Percentiles rank a stretch among this genome's conserved stretches.
Evolutionary conservation across 2,329 filamentous ascomycete species (phyloP).

Genomic region (Colletotrichum gloeosporioides): DNA sequence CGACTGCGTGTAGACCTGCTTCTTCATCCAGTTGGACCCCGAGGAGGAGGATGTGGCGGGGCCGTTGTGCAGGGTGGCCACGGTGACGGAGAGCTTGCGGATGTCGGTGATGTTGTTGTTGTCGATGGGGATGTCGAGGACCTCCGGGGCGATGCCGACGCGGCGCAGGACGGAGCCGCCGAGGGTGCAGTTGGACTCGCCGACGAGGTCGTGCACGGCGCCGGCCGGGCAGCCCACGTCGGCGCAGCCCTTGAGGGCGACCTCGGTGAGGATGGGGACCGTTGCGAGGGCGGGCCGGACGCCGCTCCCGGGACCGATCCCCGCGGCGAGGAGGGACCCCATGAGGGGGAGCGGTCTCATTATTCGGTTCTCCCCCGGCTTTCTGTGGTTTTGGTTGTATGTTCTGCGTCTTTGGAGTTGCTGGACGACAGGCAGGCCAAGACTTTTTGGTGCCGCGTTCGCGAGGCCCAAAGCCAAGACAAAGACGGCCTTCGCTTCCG

Average conservation of each 20-base stretch:
- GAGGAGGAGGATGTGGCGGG: neutral
- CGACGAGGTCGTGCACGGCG: constrained; percentile 8
- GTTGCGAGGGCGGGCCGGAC: constrained; percentile 13
- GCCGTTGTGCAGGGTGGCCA: neutral
- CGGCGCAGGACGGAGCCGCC: constrained; percentile 19
- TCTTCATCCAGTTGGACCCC: constrained; percentile 6
- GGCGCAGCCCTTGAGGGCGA: constrained; percentile 11
- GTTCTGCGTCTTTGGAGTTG: neutral
- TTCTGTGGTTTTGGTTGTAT: neutral
- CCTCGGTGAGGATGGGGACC: constrained; percentile 21
- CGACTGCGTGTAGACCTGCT: constrained; percentile 19
- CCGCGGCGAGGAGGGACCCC: constrained; percentile 16
- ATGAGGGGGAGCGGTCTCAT: constrained; percentile 16
- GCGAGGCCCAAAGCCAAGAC: neutral
- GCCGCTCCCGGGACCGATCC: neutral
- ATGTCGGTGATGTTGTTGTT: constrained; percentile 16
- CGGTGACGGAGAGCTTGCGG: constrained; percentile 16
- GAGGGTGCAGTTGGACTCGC: constrained; percentile 21
- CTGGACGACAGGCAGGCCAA: neutral
- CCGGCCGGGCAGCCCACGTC: constrained; percentile 15
- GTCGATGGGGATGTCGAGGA: constrained; percentile 19
- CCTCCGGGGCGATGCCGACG: constrained; percentile 18
- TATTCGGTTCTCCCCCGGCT: neutral
- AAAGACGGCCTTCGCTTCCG: neutral
- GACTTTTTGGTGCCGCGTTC: neutral